Percentiles rank a stretch among this genome's conserved stretches.
Conservation (phyloP, 805 yeast species). For the Lachancea lanzarotensis region DNA sequence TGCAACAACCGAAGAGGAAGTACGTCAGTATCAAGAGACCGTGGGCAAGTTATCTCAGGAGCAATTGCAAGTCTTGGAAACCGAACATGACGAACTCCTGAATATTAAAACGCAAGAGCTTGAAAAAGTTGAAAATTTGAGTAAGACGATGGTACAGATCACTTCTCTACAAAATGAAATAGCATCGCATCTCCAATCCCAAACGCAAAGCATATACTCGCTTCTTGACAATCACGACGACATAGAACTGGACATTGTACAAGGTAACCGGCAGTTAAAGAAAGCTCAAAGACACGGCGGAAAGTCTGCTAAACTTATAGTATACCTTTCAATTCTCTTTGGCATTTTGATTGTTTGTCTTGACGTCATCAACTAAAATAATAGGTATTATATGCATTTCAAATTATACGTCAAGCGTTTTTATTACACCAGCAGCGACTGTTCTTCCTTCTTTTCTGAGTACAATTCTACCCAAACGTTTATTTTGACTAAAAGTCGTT, state of each 20-base stretch:
- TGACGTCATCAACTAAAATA: constrained; percentile 45
- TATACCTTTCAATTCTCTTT: constrained; percentile 46
- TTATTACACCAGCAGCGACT: constrained; percentile 78
- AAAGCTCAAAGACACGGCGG: constrained; percentile 65
- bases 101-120: constrained; percentile 54
- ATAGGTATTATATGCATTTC: background rate
- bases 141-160: constrained; percentile 62
- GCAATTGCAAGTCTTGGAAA: constrained; percentile 50
- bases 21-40: constrained; percentile 34
- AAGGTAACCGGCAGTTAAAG: constrained; percentile 65
- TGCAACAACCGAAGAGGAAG: constrained; percentile 28
- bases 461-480: constrained; percentile 92
- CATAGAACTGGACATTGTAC: constrained; percentile 54
- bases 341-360: constrained; percentile 51
- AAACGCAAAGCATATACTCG: constrained; percentile 59
- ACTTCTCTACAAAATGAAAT: constrained; percentile 69
- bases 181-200: constrained; percentile 63
- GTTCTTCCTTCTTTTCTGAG: constrained; percentile 97
- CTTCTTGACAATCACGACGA: constrained; percentile 63
- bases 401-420: constrained; percentile 7
- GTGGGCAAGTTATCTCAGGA: constrained; percentile 37
- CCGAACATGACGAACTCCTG: constrained; percentile 52
- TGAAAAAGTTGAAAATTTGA: constrained; percentile 52
- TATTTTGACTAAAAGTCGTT: constrained; percentile 78
- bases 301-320: constrained; percentile 50